phyloP scores from a whole-genome alignment of 1,139 yeast genomes.

The Blastobotrys illinoisensis region DNA sequence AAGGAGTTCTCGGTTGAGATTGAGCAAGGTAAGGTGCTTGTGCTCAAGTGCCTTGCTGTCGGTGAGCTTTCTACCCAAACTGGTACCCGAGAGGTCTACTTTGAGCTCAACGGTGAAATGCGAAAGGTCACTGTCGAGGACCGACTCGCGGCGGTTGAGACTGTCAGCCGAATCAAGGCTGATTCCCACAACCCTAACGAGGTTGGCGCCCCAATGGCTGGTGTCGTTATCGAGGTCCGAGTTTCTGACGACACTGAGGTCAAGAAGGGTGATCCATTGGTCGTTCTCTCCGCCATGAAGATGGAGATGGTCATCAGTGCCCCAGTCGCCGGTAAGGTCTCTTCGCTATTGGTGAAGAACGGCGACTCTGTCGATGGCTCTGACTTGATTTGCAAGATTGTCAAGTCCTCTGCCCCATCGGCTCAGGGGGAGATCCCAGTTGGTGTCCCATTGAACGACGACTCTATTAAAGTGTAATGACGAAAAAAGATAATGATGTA shows the following conservation, averaged over 20 bases:
- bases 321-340: constrained; percentile 78
- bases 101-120: constrained; percentile 97
- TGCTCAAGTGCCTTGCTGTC: constrained; percentile 85
- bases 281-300: constrained; percentile 96
- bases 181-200: constrained; percentile 80
- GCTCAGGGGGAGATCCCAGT: constrained; percentile 12
- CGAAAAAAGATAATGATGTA: background rate
- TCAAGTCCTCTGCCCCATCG: constrained; percentile 23
- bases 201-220: constrained; percentile 99
- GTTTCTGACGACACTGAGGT: constrained; percentile 82
- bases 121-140: constrained; percentile 92
- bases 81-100: constrained; percentile 93
- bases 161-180: constrained; percentile 86
- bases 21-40: constrained; percentile 90
- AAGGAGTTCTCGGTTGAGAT: constrained; percentile 87
- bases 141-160: constrained; percentile 77
- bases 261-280: constrained; percentile 94
- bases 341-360: constrained; percentile 69
- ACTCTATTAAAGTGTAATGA: constrained; percentile 3
- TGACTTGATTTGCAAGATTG: constrained; percentile 60
- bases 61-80: constrained; percentile 82
- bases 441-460: constrained; percentile 13
- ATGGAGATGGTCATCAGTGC: constrained; percentile 99
- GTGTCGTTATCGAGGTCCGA: constrained; percentile 93
- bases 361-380: constrained; percentile 95